Percentiles rank a stretch among this genome's conserved stretches.
Evolutionary conservation across 148 eudicot genomes (phyloP).

Genomic region (Heliamphora exappendiculata): DNA sequence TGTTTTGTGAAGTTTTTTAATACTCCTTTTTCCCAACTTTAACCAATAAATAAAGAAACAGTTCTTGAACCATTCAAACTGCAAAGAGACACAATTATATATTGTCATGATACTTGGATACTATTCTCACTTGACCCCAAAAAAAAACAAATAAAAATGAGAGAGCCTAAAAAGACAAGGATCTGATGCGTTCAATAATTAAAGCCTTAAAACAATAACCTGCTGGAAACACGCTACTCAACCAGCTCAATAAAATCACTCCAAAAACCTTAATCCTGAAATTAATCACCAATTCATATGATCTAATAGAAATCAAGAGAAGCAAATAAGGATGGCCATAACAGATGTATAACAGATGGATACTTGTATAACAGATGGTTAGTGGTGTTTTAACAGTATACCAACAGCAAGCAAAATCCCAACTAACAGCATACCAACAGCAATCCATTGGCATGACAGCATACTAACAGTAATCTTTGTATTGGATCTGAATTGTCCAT

Average conservation of each 20-base stretch:
- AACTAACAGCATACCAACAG: no score
- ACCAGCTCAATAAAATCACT: slow-evolving; percentile 7
- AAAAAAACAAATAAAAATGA: slow-evolving; percentile 30
- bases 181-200: slow-evolving; percentile 7
- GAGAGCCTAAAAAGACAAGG: slow-evolving; percentile 22
- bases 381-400: no score
- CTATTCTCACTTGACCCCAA: slow-evolving; percentile 21
- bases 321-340: background rate
- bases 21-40: background rate
- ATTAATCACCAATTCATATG: slow-evolving; percentile 12
- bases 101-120: background rate
- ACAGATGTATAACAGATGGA: no score
- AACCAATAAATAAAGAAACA: slow-evolving; percentile 24
- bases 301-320: slow-evolving; percentile 10
- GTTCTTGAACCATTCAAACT: slow-evolving; percentile 35
- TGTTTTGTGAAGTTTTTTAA: background rate
- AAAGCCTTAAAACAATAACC: slow-evolving; percentile 7
- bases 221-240: slow-evolving; percentile 4
- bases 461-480: no score
- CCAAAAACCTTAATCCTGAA: slow-evolving; percentile 9
- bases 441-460: no score
- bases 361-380: no score
- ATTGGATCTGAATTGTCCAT: no score
- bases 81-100: slow-evolving; percentile 11
- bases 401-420: no score